Evolutionary conservation across 441 rosid genomes (phyloP).

Genomic region (Manihot esculenta): DNA sequence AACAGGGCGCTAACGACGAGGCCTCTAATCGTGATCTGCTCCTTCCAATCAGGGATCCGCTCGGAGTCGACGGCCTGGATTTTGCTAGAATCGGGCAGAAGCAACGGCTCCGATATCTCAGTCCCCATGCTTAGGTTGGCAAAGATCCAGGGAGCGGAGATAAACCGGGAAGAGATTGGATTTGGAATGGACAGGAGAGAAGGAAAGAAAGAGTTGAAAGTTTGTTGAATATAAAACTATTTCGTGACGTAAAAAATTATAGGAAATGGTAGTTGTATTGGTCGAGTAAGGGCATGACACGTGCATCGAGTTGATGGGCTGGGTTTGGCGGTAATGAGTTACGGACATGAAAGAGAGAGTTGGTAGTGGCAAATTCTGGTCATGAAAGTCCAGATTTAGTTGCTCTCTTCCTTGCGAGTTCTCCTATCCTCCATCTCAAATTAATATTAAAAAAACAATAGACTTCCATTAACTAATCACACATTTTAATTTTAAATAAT

Average conservation of each 20-base stretch:
- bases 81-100: slow-evolving; percentile 33
- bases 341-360: no score
- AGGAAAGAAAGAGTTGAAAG: slow-evolving; percentile 1
- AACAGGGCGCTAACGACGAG: slow-evolving; percentile 62
- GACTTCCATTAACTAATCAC: no score
- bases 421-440: no score
- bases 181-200: neutral
- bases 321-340: neutral
- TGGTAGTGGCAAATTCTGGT: no score
- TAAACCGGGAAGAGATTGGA: neutral
- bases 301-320: neutral
- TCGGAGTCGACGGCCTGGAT: slow-evolving; percentile 26
- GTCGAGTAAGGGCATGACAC: neutral
- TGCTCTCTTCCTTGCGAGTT: no score
- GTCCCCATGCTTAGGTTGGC: slow-evolving; percentile 45
- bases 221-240: neutral
- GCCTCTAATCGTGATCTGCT: slow-evolving; percentile 81
- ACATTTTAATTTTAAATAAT: no score
- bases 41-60: slow-evolving; percentile 71
- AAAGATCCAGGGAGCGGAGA: neutral
- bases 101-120: slow-evolving; percentile 52
- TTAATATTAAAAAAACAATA: no score
- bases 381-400: no score
- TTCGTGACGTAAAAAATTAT: no score
- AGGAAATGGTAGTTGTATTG: neutral